Evolutionary conservation across 208 protist genomes (phyloP), one percentile per base, ranked within the genome.

Genomic region (Leishmania mexicana): DNA sequence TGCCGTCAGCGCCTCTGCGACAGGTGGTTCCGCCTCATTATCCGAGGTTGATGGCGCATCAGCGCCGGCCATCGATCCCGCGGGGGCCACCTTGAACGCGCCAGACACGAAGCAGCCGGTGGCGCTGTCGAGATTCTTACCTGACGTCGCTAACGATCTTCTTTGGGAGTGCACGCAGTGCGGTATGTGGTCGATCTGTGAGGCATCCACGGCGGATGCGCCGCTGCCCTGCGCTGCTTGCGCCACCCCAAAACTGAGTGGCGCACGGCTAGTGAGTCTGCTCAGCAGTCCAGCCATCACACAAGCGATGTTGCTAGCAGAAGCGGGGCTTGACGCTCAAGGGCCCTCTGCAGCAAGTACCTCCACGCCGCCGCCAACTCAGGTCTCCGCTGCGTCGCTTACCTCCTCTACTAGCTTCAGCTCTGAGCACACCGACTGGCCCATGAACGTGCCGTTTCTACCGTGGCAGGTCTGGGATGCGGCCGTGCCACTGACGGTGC

Each of bases 401-500:
- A 13, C 58, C 65, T 45, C 49, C 62, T 35, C 40, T 45, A 35
- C 2, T 40, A 60, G 62, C 64, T 90, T 92, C 82, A 76, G 70
- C 31, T 90, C 90, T 8, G 81, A 91, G 47, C 75, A 73, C 42
- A 79, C 89, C 2, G 85, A 90, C 73, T 98, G 95, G 93, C 95
- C 95, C n/a, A 86, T 98, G 76, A 94, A 95, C 75, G 81, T 96
- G 38, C 92, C 92, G 0, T 96, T 96, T 78, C 79, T 98, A 28
- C 88, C 93, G 2, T 98, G 95, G 93, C 95, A 98, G 79, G 88
- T 98, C 19, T 98, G 95, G 93, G 95, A 98, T 78, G 89, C 93
- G 0, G 86, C 88, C 38, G 89, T 96, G 75, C 93, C 95, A 8
- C 72, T 94, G 42, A 86, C 84, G 21, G 84, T 87, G 42, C 47